Evolutionary conservation across 148 eudicot genomes (phyloP).

Genomic region (Arbutus unedo): DNA sequence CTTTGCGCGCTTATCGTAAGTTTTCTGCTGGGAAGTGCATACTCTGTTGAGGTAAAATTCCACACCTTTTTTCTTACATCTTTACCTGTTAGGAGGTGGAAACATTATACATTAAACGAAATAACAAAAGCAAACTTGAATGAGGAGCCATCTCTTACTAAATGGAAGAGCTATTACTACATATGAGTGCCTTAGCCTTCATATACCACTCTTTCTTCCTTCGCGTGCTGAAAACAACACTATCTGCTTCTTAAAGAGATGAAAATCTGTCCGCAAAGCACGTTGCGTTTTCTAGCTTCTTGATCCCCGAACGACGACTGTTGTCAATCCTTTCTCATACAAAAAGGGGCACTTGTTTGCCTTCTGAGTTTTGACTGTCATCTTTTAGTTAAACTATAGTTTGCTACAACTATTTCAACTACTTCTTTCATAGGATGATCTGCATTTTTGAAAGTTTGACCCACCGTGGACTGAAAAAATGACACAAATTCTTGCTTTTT

Average conservation of each 20-base stretch:
- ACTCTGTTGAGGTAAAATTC: constrained; percentile 25
- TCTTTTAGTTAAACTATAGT: not conserved
- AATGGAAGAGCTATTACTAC: not conserved
- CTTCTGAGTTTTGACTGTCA: not conserved
- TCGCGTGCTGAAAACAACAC: not conserved
- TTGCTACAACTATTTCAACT: not conserved
- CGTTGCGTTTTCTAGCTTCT: not conserved
- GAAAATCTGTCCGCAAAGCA: not conserved
- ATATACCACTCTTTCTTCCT: not conserved
- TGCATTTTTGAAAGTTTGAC: not conserved
- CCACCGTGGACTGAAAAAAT: not conserved
- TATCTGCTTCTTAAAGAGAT: not conserved
- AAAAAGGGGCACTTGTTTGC: not conserved
- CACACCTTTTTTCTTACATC: not conserved
- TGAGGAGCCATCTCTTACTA: not conserved
- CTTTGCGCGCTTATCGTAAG: constrained; percentile 20
- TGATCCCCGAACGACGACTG: not conserved
- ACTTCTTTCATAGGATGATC: not conserved
- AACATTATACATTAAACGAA: not conserved
- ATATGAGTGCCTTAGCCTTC: not conserved
- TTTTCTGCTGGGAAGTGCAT: constrained; percentile 26
- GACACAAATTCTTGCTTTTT: not conserved
- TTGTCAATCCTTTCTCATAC: not conserved
- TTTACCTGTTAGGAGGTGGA: not conserved
- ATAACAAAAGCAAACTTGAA: not conserved